Percentiles rank a stretch among this genome's conserved stretches.
These are phyloP conservation scores for Calonectria hawksworthii DNA, from an alignment of 2,329 filamentous ascomycete species.

Conservation along the genomic window DNA sequence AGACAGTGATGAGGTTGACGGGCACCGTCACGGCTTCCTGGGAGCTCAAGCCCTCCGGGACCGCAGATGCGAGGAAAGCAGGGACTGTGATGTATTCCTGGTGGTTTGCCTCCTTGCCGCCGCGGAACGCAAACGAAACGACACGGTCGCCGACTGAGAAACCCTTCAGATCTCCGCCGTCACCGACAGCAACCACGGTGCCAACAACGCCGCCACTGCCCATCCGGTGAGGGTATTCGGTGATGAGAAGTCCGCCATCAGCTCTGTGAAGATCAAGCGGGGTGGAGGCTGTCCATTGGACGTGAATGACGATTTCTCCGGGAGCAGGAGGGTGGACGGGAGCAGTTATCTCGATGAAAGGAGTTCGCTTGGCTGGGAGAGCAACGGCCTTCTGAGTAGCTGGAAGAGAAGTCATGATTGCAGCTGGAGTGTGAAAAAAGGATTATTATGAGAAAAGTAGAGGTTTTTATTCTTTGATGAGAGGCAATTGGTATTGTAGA, in stretches of 20 bases:
- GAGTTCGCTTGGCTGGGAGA: constrained; percentile 65
- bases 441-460: background rate
- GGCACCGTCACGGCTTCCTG: constrained; percentile 67
- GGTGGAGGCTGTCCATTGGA: constrained; percentile 72
- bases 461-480: background rate
- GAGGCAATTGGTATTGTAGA: background rate
- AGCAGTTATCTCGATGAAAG: constrained; percentile 69
- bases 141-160: constrained; percentile 69
- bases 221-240: constrained; percentile 61
- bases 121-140: constrained; percentile 66
- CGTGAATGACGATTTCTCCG: constrained; percentile 66
- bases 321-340: constrained; percentile 50
- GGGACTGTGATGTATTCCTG: constrained; percentile 69
- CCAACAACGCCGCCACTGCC: constrained; percentile 67
- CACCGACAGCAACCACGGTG: constrained; percentile 64
- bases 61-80: constrained; percentile 62
- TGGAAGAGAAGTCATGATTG: constrained; percentile 59
- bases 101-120: constrained; percentile 62
- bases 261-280: constrained; percentile 74
- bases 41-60: constrained; percentile 58
- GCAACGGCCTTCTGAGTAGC: constrained; percentile 75
- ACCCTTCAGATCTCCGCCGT: constrained; percentile 52
- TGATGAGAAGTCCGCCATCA: constrained; percentile 69
- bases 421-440: background rate
- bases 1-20: constrained; percentile 71